A percentile compares a stretch with the other conserved stretches of the same genome.
Conservation (phyloP, 495 filamentous ascomycete genomes). For the Aspergillus nidulans region DNA sequence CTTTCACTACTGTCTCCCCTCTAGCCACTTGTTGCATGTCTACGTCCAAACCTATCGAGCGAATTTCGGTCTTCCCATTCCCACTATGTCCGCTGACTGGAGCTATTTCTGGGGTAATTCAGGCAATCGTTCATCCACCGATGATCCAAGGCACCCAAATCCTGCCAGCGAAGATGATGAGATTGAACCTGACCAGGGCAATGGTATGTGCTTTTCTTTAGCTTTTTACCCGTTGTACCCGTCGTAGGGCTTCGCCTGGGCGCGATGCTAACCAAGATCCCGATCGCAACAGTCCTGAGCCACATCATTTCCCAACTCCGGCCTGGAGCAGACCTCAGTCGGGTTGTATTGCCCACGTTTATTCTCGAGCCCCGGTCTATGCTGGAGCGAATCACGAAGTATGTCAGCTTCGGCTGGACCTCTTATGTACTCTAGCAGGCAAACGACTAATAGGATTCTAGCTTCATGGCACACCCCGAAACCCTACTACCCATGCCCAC, state of each 20-base stretch:
- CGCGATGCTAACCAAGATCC: background rate
- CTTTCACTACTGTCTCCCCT: background rate
- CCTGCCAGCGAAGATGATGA: constrained; percentile 61
- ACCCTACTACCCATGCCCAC: constrained; percentile 81
- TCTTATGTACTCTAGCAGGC: no score
- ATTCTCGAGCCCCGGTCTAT: constrained; percentile 97
- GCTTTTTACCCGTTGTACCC: background rate
- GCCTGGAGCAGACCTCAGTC: constrained; percentile 90
- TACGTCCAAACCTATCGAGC: constrained; percentile 1
- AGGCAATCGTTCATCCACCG: constrained; percentile 54
- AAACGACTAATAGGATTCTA: constrained; percentile 28
- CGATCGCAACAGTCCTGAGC: constrained; percentile 55
- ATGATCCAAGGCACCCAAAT: constrained; percentile 38
- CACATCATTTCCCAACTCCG: constrained; percentile 97
- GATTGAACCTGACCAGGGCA: constrained; percentile 62
- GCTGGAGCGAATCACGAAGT: constrained; percentile 99
- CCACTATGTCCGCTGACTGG: constrained; percentile 36
- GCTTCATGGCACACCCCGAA: constrained; percentile 99
- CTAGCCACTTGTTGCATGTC: background rate
- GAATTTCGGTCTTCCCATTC: constrained; percentile 1
- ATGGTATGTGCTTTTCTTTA: constrained; percentile 42
- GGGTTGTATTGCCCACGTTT: constrained; percentile 93
- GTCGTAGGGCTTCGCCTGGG: background rate
- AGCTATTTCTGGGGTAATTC: constrained; percentile 21
- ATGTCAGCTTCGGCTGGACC: constrained; percentile 26